A percentile compares a stretch with the other conserved stretches of the same genome.
Evolutionary conservation across 208 protist species (phyloP).

Genomic region (Perkinsela sp.): DNA sequence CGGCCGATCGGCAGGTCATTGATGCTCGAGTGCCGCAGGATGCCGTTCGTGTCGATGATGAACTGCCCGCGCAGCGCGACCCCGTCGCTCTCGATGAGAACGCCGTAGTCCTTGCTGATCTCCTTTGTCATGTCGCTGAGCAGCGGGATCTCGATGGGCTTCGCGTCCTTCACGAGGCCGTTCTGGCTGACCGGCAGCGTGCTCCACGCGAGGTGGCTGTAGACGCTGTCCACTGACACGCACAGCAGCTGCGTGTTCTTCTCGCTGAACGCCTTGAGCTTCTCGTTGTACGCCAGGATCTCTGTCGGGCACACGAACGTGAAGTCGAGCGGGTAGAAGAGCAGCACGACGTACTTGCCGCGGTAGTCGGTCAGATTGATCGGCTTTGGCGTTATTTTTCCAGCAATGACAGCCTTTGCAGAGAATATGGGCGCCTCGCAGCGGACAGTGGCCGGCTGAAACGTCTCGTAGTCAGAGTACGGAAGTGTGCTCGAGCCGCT

Average conservation of each 20-base stretch:
- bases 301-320: conserved; percentile 90
- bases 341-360: conserved; percentile 72
- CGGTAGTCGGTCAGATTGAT: conserved; percentile 63
- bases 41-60: conserved; percentile 74
- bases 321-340: conserved; percentile 87
- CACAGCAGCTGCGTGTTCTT: conserved; percentile 63
- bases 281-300: conserved; percentile 75
- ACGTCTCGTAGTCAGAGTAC: conserved; percentile 47
- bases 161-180: conserved; percentile 49
- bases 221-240: conserved; percentile 68
- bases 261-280: conserved; percentile 57
- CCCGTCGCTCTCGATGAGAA: conserved; percentile 59
- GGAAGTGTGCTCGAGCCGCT: no score
- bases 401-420: conserved; percentile 74
- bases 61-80: conserved; percentile 70
- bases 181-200: conserved; percentile 75
- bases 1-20: conserved; percentile 84
- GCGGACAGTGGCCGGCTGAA: conserved; percentile 34
- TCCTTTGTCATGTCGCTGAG: conserved; percentile 75
- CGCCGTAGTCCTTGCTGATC: conserved; percentile 72
- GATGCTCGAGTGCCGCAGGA: conserved; percentile 64
- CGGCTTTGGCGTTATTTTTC: conserved; percentile 48
- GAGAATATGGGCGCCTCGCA: conserved; percentile 56
- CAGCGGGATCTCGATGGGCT: conserved; percentile 71
- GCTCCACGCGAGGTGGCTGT: conserved; percentile 79